phyloP scores from a whole-genome alignment of 2,329 filamentous ascomycete genomes.

The Alternaria triticina region DNA sequence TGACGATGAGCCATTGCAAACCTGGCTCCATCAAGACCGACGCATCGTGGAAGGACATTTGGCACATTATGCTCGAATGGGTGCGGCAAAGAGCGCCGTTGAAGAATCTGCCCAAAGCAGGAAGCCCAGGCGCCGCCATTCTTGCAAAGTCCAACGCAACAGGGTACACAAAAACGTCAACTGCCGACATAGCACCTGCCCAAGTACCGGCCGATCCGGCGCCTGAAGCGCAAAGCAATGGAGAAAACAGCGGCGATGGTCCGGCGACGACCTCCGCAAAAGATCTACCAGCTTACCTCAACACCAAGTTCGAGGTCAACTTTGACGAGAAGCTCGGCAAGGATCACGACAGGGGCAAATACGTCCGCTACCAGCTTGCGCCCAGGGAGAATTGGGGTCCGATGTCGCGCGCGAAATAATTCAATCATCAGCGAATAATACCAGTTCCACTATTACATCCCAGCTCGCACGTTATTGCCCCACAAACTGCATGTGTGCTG shows the following conservation, averaged over 20 bases:
- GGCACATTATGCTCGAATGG: conserved; percentile 95
- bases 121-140: conserved; percentile 75
- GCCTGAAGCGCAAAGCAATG: conserved; percentile 10
- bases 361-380: conserved; percentile 89
- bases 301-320: conserved; percentile 63
- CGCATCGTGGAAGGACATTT: conserved; percentile 86
- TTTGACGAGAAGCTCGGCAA: conserved; percentile 84
- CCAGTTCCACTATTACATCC: not conserved
- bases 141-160: conserved; percentile 27
- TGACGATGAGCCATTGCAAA: conserved; percentile 86
- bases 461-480: not conserved
- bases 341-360: conserved; percentile 67
- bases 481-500: not conserved
- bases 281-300: conserved; percentile 32
- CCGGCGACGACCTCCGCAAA: conserved; percentile 1
- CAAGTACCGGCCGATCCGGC: conserved; percentile 3
- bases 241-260: not conserved
- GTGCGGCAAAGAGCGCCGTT: conserved; percentile 79
- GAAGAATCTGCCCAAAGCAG: conserved; percentile 73
- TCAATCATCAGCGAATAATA: not conserved
- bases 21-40: conserved; percentile 92
- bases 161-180: conserved; percentile 9
- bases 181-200: conserved; percentile 1
- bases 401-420: conserved; percentile 62
- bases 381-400: conserved; percentile 95